A percentile compares a stretch with the other conserved stretches of the same genome.
These are phyloP conservation scores for Pelargonium cotyledonis DNA, from an alignment of 441 rosid species.

Conservation along the genomic window DNA sequence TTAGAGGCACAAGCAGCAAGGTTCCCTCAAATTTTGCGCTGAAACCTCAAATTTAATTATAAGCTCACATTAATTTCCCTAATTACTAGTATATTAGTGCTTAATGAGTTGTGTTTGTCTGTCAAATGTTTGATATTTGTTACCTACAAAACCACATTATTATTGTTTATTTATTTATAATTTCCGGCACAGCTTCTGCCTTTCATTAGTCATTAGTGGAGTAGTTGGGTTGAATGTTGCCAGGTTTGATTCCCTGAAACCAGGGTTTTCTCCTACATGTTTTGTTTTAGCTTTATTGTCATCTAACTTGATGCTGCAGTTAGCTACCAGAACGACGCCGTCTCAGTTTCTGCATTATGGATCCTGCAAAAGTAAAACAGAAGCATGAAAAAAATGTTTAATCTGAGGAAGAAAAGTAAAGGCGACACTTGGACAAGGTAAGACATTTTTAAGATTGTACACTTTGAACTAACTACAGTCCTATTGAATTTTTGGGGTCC, in stretches of 20 bases:
- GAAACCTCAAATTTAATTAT: constrained; percentile 16
- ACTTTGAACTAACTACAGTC: neutral
- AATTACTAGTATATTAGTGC: constrained; percentile 22
- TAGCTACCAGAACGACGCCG: neutral
- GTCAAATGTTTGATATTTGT: constrained; percentile 14
- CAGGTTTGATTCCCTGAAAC: constrained; percentile 48
- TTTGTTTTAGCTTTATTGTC: constrained; percentile 18
- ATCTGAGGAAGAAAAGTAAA: neutral
- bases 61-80: constrained; percentile 19
- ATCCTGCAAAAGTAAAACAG: neutral
- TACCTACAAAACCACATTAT: constrained; percentile 15
- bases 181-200: constrained; percentile 12
- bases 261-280: constrained; percentile 38
- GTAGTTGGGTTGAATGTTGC: constrained; percentile 46
- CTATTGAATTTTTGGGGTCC: neutral
- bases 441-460: neutral
- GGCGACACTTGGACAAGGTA: neutral
- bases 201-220: constrained; percentile 33
- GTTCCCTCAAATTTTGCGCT: constrained; percentile 32
- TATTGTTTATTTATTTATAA: constrained; percentile 7
- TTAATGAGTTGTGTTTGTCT: constrained; percentile 46
- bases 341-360: neutral
- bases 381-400: neutral
- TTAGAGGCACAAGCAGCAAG: constrained; percentile 23
- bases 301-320: constrained; percentile 8